Evolutionary conservation across 768 basidiomycete genomes (phyloP).

Genomic region (Suillus alpinus): DNA sequence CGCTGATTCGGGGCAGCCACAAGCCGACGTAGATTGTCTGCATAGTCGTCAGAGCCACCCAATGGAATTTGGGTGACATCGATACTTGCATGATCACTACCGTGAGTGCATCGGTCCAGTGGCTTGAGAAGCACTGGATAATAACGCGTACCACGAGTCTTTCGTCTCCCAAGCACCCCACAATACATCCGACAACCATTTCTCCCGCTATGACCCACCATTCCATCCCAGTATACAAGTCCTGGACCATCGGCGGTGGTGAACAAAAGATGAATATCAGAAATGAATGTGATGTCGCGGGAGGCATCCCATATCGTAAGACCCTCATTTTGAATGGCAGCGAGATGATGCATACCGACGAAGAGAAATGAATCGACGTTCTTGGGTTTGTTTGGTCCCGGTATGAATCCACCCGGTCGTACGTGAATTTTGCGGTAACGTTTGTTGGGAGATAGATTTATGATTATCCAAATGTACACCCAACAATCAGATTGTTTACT

Average conservation of each 20-base stretch:
- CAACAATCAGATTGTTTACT: constrained; percentile 36
- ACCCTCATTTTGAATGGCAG: constrained; percentile 26
- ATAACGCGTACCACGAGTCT: constrained; percentile 23
- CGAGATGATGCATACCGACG: constrained; percentile 26
- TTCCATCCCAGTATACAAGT: constrained; percentile 25
- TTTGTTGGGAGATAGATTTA: constrained; percentile 11
- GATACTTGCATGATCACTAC: constrained; percentile 23
- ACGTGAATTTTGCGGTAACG: constrained; percentile 12
- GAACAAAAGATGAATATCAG: constrained; percentile 20
- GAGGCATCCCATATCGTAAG: constrained; percentile 32
- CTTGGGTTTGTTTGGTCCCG: constrained; percentile 31
- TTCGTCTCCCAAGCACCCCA: constrained; percentile 21
- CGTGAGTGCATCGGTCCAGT: constrained; percentile 14
- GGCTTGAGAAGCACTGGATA: constrained; percentile 31
- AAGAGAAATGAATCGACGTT: constrained; percentile 31
- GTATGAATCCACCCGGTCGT: constrained; percentile 17
- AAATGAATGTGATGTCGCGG: constrained; percentile 8
- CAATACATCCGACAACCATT: constrained; percentile 35
- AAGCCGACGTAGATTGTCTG: not conserved
- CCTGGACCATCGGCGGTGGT: constrained; percentile 15
- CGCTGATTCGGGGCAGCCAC: constrained; percentile 9
- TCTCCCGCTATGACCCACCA: constrained; percentile 28
- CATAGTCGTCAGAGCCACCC: constrained; percentile 2
- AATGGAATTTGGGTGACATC: constrained; percentile 11
- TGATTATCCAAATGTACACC: constrained; percentile 26